These are phyloP conservation scores for Fusarium equiseti DNA, from an alignment of 2,329 filamentous ascomycete species.

Conservation along the genomic window DNA sequence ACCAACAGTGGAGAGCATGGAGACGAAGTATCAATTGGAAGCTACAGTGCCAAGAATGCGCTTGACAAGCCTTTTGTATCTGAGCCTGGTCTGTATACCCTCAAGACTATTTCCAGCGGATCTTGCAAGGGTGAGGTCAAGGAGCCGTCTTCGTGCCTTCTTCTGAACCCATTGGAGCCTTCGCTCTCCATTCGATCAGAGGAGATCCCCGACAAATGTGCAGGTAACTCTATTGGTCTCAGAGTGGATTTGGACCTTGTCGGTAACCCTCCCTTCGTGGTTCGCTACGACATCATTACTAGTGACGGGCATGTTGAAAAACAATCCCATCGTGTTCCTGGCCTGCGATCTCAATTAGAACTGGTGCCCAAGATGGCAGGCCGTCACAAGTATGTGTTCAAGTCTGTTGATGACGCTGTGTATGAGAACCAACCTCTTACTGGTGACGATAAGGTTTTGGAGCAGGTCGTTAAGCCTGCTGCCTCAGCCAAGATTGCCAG, in stretches of 20 bases:
- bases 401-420: slow-evolving; percentile 82
- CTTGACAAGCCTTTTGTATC: slow-evolving; percentile 76
- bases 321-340: slow-evolving; percentile 70
- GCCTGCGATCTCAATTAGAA: slow-evolving; percentile 85
- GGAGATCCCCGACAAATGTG: slow-evolving; percentile 93
- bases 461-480: slow-evolving; percentile 93
- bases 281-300: slow-evolving; percentile 80
- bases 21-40: slow-evolving; percentile 67
- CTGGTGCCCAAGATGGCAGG: slow-evolving; percentile 85
- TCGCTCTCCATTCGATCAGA: slow-evolving; percentile 79
- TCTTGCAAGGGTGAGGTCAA: slow-evolving; percentile 89
- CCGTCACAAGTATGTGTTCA: slow-evolving; percentile 87
- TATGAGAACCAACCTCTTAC: slow-evolving; percentile 76
- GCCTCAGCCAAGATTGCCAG: slow-evolving; percentile 80
- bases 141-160: slow-evolving; percentile 92
- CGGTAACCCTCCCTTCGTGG: slow-evolving; percentile 90
- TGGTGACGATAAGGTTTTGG: slow-evolving; percentile 72
- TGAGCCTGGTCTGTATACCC: slow-evolving; percentile 85
- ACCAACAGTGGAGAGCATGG: slow-evolving; percentile 78
- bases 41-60: slow-evolving; percentile 70
- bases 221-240: slow-evolving; percentile 91
- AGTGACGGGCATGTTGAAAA: slow-evolving; percentile 66
- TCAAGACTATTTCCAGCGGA: slow-evolving; percentile 82
- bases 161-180: slow-evolving; percentile 92
- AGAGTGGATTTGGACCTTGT: slow-evolving; percentile 89